Base-by-base conservation (phyloP, 2,329 filamentous ascomycete species). In the Amylocarpus encephaloides region DNA sequence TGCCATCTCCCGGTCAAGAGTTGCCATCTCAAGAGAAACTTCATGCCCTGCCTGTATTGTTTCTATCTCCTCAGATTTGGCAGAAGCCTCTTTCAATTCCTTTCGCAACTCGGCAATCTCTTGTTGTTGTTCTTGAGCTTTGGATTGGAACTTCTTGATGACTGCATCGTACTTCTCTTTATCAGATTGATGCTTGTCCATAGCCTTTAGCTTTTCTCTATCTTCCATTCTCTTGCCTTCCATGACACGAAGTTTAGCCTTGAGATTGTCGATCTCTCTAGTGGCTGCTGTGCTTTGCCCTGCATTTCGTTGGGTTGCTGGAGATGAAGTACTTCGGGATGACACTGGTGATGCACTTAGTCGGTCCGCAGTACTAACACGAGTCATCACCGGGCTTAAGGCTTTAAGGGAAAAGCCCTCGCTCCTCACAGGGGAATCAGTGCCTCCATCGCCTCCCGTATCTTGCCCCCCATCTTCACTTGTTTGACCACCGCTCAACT, bases 1-100 rank as follows among this genome's bases (percentile, higher is more conserved):
- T 0, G 93, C 93, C 87, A 97, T 95, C 68, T 98, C 92, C 40
- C 88, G 82, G 65, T 98, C 93, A 22, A 98, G 73, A 0, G 88
- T 85, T 6, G 90, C 89, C 68, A 93, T 80, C 69, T 98, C 93
- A 63, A 96, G 71, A 6, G 86, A 80, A 3, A 84, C 79, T 29
- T 97, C 93, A 66, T 94, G 84, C 58, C 96, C 90, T 6, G 87
- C 86, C 64, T 93, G 85, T 48, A 86, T 74, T 29, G 78, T 75
- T 59, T 92, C 87, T 2, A 93, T 73, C 18, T 81, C 74, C 50
- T 86, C 82, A 16, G 90, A 75, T 43, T 79, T 80, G 16, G 75
- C 69, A 64, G 93, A 83, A 0, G 84, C 79, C 59, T 94, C 87
- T 62, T 89, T 90, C 39, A 94, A 67, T 61, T 86, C 77, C 64